Evolutionary conservation across 176 grass and related monocot genomes (phyloP).

Genomic region (Hsuehochloa calcarea): DNA sequence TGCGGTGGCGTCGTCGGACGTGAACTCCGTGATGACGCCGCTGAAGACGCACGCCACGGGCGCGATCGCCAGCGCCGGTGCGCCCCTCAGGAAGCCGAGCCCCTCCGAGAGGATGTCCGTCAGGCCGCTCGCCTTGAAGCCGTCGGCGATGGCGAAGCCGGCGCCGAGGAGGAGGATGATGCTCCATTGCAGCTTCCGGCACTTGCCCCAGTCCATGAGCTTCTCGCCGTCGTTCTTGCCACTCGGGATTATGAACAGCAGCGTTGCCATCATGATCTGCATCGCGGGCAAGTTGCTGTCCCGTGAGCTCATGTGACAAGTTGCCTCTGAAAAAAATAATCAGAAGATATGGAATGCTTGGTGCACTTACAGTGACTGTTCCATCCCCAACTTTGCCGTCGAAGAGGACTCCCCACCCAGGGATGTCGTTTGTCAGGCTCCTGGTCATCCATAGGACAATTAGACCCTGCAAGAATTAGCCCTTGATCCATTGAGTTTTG

Average conservation of each 20-base stretch:
- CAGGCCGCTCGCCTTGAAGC: constrained; percentile 68
- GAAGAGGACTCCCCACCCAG: constrained; percentile 82
- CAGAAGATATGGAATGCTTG: neutral
- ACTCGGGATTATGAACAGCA: constrained; percentile 87
- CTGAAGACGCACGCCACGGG: constrained; percentile 58
- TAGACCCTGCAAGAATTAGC: constrained; percentile 42
- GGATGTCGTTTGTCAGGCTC: constrained; percentile 64
- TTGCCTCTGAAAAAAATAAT: too few relatives aligned
- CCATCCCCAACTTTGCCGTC: constrained; percentile 72
- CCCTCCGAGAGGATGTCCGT: constrained; percentile 42
- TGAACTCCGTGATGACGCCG: constrained; percentile 57
- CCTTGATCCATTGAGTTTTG: neutral
- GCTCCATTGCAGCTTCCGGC: constrained; percentile 83
- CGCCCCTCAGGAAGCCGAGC: constrained; percentile 54
- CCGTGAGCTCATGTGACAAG: neutral
- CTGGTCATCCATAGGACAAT: constrained; percentile 88
- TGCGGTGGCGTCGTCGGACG: constrained; percentile 54
- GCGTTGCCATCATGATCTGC: constrained; percentile 86
- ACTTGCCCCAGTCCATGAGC: constrained; percentile 97
- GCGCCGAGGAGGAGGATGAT: constrained; percentile 89
- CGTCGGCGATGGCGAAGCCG: constrained; percentile 83
- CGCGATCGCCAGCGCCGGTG: constrained; percentile 38
- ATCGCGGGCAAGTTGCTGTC: neutral
- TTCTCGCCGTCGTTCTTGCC: constrained; percentile 65
- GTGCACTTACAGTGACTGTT: constrained; percentile 74